phyloP scores from a whole-genome alignment of 164 flowering plant species.

The Tetrastigma voinierianum region DNA sequence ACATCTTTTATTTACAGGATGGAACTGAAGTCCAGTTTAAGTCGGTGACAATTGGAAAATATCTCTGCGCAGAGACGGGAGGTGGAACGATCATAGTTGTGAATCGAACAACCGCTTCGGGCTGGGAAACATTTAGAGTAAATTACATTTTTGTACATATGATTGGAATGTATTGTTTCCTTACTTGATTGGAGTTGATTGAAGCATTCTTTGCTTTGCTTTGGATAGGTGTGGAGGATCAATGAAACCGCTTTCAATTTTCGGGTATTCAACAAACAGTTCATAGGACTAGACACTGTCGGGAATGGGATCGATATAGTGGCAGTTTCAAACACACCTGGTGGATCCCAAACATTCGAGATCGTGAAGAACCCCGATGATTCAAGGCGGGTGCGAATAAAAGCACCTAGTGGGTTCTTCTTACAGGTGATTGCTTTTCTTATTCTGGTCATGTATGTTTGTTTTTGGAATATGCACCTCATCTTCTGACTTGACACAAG shows the following conservation, averaged over 20 bases:
- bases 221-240: constrained; percentile 64
- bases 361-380: constrained; percentile 44
- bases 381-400: constrained; percentile 40
- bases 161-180: neutral
- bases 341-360: constrained; percentile 38
- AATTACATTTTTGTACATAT: neutral
- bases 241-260: constrained; percentile 48
- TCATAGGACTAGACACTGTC: constrained; percentile 38
- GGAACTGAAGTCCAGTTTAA: constrained; percentile 55
- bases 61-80: constrained; percentile 54
- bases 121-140: constrained; percentile 63
- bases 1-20: constrained; percentile 32
- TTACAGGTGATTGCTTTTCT: constrained; percentile 26
- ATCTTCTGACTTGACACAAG: too few species aligned
- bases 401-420: constrained; percentile 58
- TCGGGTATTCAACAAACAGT: constrained; percentile 53
- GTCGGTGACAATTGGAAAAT: constrained; percentile 51
- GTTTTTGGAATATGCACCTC: neutral
- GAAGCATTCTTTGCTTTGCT: neutral
- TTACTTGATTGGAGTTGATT: neutral
- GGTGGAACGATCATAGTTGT: constrained; percentile 57
- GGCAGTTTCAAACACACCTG: constrained; percentile 31
- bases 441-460: neutral
- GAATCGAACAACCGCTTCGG: constrained; percentile 35
- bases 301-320: constrained; percentile 28